A percentile compares a stretch with the other conserved stretches of the same genome.
Evolutionary conservation across 139 green algal species (phyloP).

Genomic region (Tetratostichococcus sp.): DNA sequence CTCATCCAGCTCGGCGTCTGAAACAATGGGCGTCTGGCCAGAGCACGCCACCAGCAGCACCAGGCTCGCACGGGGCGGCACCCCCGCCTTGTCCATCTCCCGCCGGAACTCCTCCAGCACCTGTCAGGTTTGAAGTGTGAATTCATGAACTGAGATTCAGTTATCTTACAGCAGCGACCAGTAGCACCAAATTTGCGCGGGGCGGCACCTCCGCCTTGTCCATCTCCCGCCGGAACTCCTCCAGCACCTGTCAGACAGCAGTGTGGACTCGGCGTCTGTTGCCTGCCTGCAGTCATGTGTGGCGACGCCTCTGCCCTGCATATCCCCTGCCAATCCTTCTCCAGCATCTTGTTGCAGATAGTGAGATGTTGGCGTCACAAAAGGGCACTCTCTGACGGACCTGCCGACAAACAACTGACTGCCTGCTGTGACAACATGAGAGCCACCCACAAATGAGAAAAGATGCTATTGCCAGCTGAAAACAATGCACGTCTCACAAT

Average conservation of each 20-base stretch:
- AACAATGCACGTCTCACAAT: too few relatives aligned
- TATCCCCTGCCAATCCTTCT: too few relatives aligned
- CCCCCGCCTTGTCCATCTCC: neutral
- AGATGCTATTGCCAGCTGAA: too few relatives aligned
- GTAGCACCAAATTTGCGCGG: neutral
- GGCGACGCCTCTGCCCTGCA: too few relatives aligned
- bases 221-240: neutral
- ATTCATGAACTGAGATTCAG: neutral
- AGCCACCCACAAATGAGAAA: too few relatives aligned
- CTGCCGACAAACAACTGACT: too few relatives aligned
- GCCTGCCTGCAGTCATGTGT: too few relatives aligned
- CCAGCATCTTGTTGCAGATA: too few relatives aligned
- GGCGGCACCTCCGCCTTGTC: neutral
- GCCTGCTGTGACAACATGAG: too few relatives aligned
- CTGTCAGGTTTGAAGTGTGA: neutral
- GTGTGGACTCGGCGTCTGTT: too few relatives aligned
- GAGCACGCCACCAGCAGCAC: neutral
- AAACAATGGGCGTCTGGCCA: neutral
- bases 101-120: neutral
- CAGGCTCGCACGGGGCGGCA: neutral
- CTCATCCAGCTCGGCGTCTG: neutral
- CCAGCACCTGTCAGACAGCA: neutral
- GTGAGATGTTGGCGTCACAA: too few relatives aligned
- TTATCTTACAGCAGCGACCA: neutral
- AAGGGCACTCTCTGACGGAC: too few relatives aligned